A percentile compares a stretch with the other conserved stretches of the same genome.
These are phyloP conservation scores for Anethum foeniculum DNA, from an alignment of 140 eudicot species.

Conservation along the genomic window DNA sequence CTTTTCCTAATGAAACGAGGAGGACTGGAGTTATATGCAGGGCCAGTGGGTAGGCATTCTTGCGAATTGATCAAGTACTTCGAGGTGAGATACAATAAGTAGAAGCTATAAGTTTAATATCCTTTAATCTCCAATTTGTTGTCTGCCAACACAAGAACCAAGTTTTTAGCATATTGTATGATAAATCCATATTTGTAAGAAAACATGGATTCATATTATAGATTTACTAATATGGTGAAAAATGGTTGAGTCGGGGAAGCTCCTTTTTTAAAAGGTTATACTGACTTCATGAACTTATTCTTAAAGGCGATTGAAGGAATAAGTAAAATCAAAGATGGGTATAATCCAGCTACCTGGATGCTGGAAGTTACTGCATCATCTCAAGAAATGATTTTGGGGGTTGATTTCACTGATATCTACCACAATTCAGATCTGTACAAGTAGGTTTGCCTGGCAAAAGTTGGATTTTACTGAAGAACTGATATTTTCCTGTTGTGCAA, in stretches of 20 bases:
- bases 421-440: constrained; percentile 44
- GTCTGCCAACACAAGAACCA: background rate
- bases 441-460: constrained; percentile 9
- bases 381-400: constrained; percentile 49
- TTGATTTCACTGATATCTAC: constrained; percentile 55
- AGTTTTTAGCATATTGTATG: background rate
- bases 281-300: background rate
- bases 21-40: constrained; percentile 67
- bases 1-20: constrained; percentile 79
- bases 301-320: constrained; percentile 37
- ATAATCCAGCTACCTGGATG: constrained; percentile 83
- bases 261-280: background rate
- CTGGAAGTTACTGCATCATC: constrained; percentile 52
- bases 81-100: constrained; percentile 39
- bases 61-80: constrained; percentile 55
- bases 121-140: background rate
- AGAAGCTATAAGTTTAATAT: background rate
- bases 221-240: background rate
- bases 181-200: no score
- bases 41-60: constrained; percentile 66
- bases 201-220: background rate
- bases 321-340: constrained; percentile 46
- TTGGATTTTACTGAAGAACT: background rate
- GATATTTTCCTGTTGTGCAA: background rate
- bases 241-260: background rate